Percentiles rank a stretch among this genome's conserved stretches.
These are phyloP conservation scores for Camellia lanceoleosa DNA, from an alignment of 148 eudicot species.

Conservation along the genomic window DNA sequence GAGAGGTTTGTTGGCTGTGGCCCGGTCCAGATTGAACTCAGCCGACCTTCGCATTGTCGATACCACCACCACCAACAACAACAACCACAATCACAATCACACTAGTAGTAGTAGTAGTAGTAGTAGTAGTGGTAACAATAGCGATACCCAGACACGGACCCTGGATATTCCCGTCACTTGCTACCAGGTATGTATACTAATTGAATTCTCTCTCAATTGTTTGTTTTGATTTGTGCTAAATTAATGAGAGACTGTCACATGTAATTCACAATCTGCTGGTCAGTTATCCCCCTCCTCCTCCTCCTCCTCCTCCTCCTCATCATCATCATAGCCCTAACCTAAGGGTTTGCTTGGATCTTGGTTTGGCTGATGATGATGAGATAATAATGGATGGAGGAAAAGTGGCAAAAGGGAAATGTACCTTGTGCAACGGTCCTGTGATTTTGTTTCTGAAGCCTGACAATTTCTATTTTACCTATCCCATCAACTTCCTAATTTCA, in stretches of 20 bases:
- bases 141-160: conserved; percentile 13
- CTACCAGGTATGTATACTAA: conserved; percentile 57
- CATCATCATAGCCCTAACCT: too few relatives aligned
- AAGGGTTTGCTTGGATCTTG: neutral
- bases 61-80: neutral
- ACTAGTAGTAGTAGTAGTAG: too few relatives aligned
- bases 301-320: too few relatives aligned
- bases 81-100: too few relatives aligned
- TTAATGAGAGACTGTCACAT: neutral
- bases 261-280: neutral
- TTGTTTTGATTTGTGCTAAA: neutral
- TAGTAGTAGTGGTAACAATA: neutral
- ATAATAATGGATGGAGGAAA: neutral
- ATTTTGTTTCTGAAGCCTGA: neutral
- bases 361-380: neutral
- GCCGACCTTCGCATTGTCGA: conserved; percentile 29
- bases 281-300: too few relatives aligned
- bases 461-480: neutral
- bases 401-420: neutral
- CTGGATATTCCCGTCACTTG: conserved; percentile 83
- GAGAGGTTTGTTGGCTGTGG: conserved; percentile 1
- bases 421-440: neutral
- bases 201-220: neutral
- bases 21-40: conserved; percentile 25
- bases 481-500: neutral